These are phyloP conservation scores for Rhizoclosmatium globosum DNA, from an alignment of 192 early-diverging fungal species.

Conservation along the genomic window DNA sequence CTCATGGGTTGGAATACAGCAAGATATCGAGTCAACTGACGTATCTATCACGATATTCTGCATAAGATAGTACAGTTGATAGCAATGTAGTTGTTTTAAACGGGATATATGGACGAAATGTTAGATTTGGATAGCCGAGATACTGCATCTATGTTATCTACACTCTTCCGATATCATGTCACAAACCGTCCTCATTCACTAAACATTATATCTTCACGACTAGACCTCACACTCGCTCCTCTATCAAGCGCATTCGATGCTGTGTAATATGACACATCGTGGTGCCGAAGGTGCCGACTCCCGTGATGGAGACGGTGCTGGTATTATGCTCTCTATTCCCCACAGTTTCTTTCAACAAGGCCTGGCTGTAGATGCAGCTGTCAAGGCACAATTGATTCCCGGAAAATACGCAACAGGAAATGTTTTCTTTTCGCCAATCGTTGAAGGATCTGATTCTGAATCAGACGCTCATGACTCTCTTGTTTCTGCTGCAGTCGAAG, in stretches of 20 bases:
- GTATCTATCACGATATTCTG: neutral
- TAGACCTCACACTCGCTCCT: constrained; percentile 84
- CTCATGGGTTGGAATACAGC: neutral
- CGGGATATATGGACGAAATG: no score
- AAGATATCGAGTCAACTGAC: neutral
- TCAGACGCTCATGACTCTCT: constrained; percentile 64
- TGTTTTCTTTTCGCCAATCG: constrained; percentile 83
- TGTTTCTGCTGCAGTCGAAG: constrained; percentile 4
- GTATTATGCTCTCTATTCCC: constrained; percentile 95
- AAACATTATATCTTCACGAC: neutral
- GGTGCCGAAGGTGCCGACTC: constrained; percentile 93
- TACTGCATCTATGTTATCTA: neutral
- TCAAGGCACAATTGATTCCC: constrained; percentile 70
- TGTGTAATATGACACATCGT: constrained; percentile 99
- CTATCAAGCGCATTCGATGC: constrained; percentile 85
- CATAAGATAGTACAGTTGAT: no score
- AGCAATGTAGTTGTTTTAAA: no score
- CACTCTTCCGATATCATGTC: neutral
- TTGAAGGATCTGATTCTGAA: constrained; percentile 67
- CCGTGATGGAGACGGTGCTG: constrained; percentile 98
- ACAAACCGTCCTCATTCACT: neutral
- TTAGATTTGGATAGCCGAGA: neutral
- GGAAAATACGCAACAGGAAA: constrained; percentile 98
- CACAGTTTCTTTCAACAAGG: constrained; percentile 76
- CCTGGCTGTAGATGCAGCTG: constrained; percentile 63